phyloP scores from a whole-genome alignment of 768 basidiomycete genomes.

The Boletus rubroflammeus region DNA sequence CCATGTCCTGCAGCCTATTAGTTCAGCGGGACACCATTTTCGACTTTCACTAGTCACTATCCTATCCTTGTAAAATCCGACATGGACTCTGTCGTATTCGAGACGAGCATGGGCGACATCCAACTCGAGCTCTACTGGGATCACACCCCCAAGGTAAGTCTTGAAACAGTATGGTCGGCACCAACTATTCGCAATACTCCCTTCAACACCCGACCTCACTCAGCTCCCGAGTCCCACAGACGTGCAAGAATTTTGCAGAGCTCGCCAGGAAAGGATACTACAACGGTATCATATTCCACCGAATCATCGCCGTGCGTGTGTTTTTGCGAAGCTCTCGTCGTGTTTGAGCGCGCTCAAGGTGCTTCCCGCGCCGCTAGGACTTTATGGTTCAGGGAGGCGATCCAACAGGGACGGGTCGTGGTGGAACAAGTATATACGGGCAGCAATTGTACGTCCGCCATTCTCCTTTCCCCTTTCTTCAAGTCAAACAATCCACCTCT shows the following conservation, averaged over 20 bases:
- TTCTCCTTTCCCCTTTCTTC: not conserved
- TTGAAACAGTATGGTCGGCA: not conserved
- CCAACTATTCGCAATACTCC: not conserved
- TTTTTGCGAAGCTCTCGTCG: not conserved
- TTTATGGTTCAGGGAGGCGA: constrained; percentile 98
- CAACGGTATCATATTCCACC: constrained; percentile 85
- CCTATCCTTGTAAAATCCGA: no score
- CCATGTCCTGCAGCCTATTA: no score
- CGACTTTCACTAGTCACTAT: no score
- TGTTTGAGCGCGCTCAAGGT: not conserved
- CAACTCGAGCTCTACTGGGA: constrained; percentile 91
- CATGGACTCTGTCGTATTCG: constrained; percentile 60
- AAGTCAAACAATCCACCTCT: not conserved
- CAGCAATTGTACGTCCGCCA: constrained; percentile 67
- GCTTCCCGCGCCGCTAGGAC: constrained; percentile 47
- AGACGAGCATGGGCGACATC: constrained; percentile 83
- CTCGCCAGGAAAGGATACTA: constrained; percentile 92
- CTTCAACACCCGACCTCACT: not conserved
- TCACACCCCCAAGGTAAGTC: constrained; percentile 71
- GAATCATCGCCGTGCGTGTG: constrained; percentile 70
- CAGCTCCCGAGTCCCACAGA: constrained; percentile 47
- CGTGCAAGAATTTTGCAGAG: constrained; percentile 93
- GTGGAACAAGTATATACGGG: constrained; percentile 86
- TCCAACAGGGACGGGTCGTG: constrained; percentile 92
- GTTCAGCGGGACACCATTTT: no score